A percentile compares a stretch with the other conserved stretches of the same genome.
These are phyloP conservation scores for Yamadazyma pseudoaaseri DNA, from an alignment of 1,139 yeast genomes.

Conservation along the genomic window DNA sequence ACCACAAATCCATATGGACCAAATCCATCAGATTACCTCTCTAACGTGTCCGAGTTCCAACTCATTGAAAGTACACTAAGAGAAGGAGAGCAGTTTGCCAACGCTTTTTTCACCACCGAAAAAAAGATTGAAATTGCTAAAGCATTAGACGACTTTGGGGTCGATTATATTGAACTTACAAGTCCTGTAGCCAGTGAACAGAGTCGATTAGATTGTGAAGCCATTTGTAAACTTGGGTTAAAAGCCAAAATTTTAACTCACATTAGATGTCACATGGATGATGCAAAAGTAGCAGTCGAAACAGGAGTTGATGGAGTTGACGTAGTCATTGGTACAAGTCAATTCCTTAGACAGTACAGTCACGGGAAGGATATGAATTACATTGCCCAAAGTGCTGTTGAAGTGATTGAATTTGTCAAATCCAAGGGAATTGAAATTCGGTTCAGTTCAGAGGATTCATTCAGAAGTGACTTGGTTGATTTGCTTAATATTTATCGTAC, in stretches of 20 bases:
- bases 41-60: slow-evolving; percentile 88
- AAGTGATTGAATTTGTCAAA: slow-evolving; percentile 96
- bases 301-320: slow-evolving; percentile 99
- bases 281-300: slow-evolving; percentile 93
- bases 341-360: slow-evolving; percentile 88
- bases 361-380: slow-evolving; percentile 99
- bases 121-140: slow-evolving; percentile 97
- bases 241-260: slow-evolving; percentile 91
- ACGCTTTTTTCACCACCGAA: slow-evolving; percentile 92
- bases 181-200: slow-evolving; percentile 98
- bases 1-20: slow-evolving; percentile 85
- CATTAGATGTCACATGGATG: slow-evolving; percentile 98
- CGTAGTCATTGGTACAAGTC: slow-evolving; percentile 97
- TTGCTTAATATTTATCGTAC: slow-evolving; percentile 93
- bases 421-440: slow-evolving; percentile 96
- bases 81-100: slow-evolving; percentile 99
- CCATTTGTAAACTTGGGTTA: slow-evolving; percentile 94
- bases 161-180: slow-evolving; percentile 94
- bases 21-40: slow-evolving; percentile 86
- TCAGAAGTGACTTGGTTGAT: slow-evolving; percentile 95
- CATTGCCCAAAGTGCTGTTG: slow-evolving; percentile 94
- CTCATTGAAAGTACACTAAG: slow-evolving; percentile 92
- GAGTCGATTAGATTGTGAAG: slow-evolving; percentile 91
- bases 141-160: slow-evolving; percentile 97
- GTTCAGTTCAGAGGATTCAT: slow-evolving; percentile 95